A percentile compares a stretch with the other conserved stretches of the same genome.
These are phyloP conservation scores for Eutrema heterophyllum DNA, from an alignment of 345 rosid genomes.

Conservation along the genomic window DNA sequence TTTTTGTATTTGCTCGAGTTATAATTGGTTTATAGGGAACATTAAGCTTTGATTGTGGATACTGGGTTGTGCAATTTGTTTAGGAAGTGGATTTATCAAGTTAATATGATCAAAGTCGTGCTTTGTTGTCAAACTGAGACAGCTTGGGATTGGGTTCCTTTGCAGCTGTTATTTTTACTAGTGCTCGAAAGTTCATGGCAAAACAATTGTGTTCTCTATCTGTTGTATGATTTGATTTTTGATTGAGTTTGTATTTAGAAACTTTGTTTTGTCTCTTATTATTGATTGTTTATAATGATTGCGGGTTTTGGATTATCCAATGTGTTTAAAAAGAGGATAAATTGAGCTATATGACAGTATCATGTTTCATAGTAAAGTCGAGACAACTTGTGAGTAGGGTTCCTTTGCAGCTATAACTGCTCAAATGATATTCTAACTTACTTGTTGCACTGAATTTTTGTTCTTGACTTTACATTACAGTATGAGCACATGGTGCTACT, in stretches of 20 bases:
- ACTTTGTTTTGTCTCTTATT: not conserved
- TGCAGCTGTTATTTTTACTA: not conserved
- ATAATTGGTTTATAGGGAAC: not conserved
- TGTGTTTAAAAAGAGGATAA: not conserved
- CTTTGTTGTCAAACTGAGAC: not conserved
- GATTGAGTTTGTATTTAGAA: not conserved
- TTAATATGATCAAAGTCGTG: not conserved
- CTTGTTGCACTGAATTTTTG: not conserved
- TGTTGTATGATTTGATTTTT: not conserved
- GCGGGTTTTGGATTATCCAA: not conserved
- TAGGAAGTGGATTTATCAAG: not conserved
- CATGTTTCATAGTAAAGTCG: not conserved
- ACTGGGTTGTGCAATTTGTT: not conserved
- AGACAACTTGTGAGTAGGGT: not conserved
- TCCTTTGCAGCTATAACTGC: not conserved
- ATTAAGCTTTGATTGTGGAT: not conserved
- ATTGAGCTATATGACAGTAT: not conserved
- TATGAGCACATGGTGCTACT: slow-evolving; percentile 73
- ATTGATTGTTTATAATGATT: not conserved
- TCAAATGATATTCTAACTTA: not conserved
- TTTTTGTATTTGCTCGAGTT: not conserved
- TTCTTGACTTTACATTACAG: slow-evolving; percentile 32
- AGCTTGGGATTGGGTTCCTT: not conserved
- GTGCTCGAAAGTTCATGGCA: not conserved
- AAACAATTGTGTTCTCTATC: not conserved